Evolutionary conservation across 192 early-diverging fungal genomes (phyloP).

Genomic region (Coemansia sp.): DNA sequence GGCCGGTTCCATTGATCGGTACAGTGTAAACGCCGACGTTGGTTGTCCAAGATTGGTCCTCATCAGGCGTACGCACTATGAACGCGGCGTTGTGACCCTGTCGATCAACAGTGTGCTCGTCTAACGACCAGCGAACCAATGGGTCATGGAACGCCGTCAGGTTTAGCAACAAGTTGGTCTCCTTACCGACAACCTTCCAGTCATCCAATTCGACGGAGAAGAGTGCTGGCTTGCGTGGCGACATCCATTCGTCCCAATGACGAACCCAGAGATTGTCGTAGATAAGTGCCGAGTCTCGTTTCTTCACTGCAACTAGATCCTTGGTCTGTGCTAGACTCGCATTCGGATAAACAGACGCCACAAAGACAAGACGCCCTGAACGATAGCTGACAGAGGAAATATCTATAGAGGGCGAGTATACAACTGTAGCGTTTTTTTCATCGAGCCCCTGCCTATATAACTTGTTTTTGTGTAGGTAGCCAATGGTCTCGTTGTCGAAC

Average conservation of each 20-base stretch:
- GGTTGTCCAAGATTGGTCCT: conserved; percentile 67
- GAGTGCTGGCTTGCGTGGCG: conserved; percentile 42
- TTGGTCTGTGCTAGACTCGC: conserved; percentile 56
- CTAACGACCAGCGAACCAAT: conserved; percentile 48
- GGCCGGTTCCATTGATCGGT: neutral
- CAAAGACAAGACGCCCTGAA: conserved; percentile 14
- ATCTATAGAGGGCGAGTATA: conserved; percentile 17
- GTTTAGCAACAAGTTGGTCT: conserved; percentile 25
- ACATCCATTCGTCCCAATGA: conserved; percentile 72
- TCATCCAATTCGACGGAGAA: conserved; percentile 13
- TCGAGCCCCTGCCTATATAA: conserved; percentile 14
- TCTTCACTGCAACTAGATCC: neutral
- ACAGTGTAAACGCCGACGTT: conserved; percentile 66
- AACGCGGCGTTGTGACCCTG: conserved; percentile 69
- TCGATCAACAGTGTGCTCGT: conserved; percentile 63
- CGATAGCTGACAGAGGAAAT: conserved; percentile 26
- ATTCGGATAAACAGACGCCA: conserved; percentile 57
- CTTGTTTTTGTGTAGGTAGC: conserved; percentile 30
- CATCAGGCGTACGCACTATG: conserved; percentile 61
- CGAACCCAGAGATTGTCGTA: conserved; percentile 73
- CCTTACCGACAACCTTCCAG: conserved; percentile 3
- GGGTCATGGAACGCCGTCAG: conserved; percentile 30
- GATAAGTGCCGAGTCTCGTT: conserved; percentile 60
- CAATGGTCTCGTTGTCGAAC: conserved; percentile 31
- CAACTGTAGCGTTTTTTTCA: conserved; percentile 11